These are phyloP conservation scores for Melampsora americana DNA, from an alignment of 1,284 basidiomycete species.

Conservation along the genomic window DNA sequence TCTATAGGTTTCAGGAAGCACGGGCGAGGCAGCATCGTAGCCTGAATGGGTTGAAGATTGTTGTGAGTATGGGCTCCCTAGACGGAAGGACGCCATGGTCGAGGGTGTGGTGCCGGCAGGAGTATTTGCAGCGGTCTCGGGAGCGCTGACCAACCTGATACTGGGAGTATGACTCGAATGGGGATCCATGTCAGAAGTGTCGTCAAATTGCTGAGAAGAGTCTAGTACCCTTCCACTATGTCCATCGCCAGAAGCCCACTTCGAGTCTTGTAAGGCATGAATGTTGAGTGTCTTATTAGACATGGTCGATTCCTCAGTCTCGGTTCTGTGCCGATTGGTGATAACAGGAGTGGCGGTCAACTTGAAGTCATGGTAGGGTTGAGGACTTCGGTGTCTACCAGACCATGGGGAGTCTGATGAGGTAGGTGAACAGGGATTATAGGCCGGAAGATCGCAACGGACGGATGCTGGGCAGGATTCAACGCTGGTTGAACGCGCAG, in stretches of 20 bases:
- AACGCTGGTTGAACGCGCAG: no score
- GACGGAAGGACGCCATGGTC: background rate
- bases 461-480: no score
- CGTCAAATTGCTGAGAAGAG: no score
- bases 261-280: background rate
- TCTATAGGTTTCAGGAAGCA: background rate
- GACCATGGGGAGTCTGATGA: no score
- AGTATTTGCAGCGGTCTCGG: background rate
- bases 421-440: no score
- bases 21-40: background rate
- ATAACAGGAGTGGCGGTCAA: background rate
- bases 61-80: background rate
- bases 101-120: background rate
- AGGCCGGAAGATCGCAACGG: no score
- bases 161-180: background rate
- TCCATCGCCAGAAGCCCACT: background rate
- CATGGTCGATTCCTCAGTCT: constrained; percentile 7
- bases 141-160: background rate
- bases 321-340: background rate
- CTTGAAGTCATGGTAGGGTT: background rate
- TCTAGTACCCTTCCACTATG: background rate
- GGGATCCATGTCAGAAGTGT: background rate
- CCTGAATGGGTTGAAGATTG: background rate
- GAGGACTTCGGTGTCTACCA: no score
- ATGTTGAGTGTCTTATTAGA: constrained; percentile 2